Percentiles rank a stretch among this genome's conserved stretches.
These are phyloP conservation scores for Podospora pseudopauciseta DNA, from an alignment of 495 filamentous ascomycete genomes.

Conservation along the genomic window DNA sequence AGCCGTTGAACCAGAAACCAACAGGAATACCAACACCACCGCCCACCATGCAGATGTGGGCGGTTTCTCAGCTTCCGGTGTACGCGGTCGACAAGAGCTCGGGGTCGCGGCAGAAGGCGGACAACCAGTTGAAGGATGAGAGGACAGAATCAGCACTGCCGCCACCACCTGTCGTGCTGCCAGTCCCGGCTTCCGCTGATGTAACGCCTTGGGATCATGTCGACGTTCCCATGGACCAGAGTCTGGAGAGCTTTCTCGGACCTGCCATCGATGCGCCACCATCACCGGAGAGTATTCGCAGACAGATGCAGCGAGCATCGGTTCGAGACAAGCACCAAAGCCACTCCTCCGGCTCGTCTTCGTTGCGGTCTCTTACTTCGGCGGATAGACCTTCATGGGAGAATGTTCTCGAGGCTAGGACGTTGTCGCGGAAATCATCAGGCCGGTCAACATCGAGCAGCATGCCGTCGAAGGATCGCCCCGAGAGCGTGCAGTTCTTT, in stretches of 20 bases:
- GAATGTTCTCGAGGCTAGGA: constrained; percentile 37
- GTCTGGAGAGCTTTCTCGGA: constrained; percentile 38
- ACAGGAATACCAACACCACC: constrained; percentile 5
- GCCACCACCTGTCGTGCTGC: background rate
- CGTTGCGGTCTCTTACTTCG: constrained; percentile 40
- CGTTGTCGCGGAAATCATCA: constrained; percentile 49
- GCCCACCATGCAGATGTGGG: constrained; percentile 35
- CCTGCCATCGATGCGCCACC: constrained; percentile 52
- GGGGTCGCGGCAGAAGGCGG: constrained; percentile 26
- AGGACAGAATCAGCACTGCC: constrained; percentile 12
- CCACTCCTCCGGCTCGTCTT: constrained; percentile 49
- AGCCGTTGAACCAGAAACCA: background rate
- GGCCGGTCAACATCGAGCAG: constrained; percentile 43
- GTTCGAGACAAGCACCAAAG: constrained; percentile 42
- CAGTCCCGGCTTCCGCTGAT: constrained; percentile 7
- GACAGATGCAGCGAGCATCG: constrained; percentile 48
- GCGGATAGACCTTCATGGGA: constrained; percentile 44
- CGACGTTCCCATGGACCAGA: constrained; percentile 11
- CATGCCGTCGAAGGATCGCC: constrained; percentile 46
- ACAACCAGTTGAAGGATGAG: constrained; percentile 14
- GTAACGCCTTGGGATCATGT: constrained; percentile 2
- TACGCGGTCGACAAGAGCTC: constrained; percentile 27
- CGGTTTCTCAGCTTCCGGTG: constrained; percentile 32
- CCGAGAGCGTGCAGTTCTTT: constrained; percentile 54
- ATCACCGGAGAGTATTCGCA: constrained; percentile 52